Conservation (phyloP, 2,329 filamentous ascomycete genomes). For the Aspergillus sp. region DNA sequence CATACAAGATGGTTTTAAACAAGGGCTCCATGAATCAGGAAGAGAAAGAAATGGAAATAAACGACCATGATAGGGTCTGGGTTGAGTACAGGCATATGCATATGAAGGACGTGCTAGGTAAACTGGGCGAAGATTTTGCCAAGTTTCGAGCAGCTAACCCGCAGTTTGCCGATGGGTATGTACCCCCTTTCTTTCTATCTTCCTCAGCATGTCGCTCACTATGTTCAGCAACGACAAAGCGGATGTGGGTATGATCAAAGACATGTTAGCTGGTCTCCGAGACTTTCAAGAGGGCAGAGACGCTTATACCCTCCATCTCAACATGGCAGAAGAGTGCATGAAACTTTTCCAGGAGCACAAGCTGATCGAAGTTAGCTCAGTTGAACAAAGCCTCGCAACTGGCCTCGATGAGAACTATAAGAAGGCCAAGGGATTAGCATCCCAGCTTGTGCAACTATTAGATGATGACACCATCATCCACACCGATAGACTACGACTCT, state of each 20-base stretch:
- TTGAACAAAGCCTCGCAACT: conserved; percentile 89
- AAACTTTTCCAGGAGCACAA: conserved; percentile 84
- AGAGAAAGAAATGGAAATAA: conserved; percentile 87
- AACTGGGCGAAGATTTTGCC: conserved; percentile 87
- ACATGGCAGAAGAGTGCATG: conserved; percentile 98
- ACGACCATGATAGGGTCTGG: conserved; percentile 92
- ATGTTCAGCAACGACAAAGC: conserved; percentile 60
- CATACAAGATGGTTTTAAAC: conserved; percentile 77
- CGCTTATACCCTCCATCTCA: conserved; percentile 88
- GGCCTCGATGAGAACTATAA: conserved; percentile 89
- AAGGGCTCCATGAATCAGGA: conserved; percentile 69
- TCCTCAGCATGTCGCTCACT: conserved; percentile 5
- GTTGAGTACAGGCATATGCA: conserved; percentile 90
- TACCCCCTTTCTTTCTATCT: neutral
- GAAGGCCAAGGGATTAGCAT: conserved; percentile 85
- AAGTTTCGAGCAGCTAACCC: conserved; percentile 89
- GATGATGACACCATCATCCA: conserved; percentile 75
- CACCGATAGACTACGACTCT: conserved; percentile 76
- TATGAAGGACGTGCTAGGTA: conserved; percentile 97
- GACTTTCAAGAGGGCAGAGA: conserved; percentile 97
- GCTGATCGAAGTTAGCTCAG: conserved; percentile 78
- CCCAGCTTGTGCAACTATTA: conserved; percentile 80
- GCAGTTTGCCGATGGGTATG: conserved; percentile 75
- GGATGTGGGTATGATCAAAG: conserved; percentile 86
- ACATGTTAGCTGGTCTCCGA: conserved; percentile 92